These are phyloP conservation scores for Paradendryphiella salina DNA, from an alignment of 2,329 filamentous ascomycete genomes.

Conservation along the genomic window DNA sequence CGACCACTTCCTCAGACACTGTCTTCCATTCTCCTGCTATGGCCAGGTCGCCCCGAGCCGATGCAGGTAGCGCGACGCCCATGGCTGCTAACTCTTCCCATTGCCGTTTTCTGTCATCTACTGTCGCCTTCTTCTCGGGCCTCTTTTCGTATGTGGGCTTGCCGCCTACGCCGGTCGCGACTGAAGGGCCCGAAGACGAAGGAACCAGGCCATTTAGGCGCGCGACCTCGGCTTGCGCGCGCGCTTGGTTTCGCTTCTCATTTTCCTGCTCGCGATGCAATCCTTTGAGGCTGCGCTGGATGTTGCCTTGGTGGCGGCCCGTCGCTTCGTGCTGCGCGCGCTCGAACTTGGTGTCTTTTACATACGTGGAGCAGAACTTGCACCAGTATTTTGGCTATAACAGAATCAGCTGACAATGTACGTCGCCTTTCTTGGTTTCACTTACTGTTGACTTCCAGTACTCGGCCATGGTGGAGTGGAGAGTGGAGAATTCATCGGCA, in stretches of 20 bases:
- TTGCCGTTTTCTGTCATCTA: conserved; percentile 77
- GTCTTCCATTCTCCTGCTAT: conserved; percentile 87
- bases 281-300: conserved; percentile 88
- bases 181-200: conserved; percentile 43
- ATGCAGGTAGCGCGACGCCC: conserved; percentile 81
- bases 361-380: conserved; percentile 89
- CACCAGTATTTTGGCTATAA: conserved; percentile 86
- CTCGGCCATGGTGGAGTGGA: conserved; percentile 71
- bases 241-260: conserved; percentile 77
- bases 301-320: conserved; percentile 76
- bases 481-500: not conserved
- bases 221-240: conserved; percentile 81
- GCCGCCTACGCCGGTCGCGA: conserved; percentile 35
- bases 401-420: conserved; percentile 9
- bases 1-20: conserved; percentile 56
- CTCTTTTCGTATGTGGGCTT: conserved; percentile 39
- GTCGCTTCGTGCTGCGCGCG: conserved; percentile 87
- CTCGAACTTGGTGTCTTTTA: conserved; percentile 91
- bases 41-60: conserved; percentile 77
- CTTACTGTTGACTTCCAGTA: conserved; percentile 93
- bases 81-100: conserved; percentile 84
- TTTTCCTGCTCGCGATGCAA: conserved; percentile 83
- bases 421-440: not conserved
- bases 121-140: conserved; percentile 53
- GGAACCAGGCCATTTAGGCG: conserved; percentile 77